Base-by-base conservation (phyloP, 2,329 filamentous ascomycete species). In the Arachnomyces sp. region DNA sequence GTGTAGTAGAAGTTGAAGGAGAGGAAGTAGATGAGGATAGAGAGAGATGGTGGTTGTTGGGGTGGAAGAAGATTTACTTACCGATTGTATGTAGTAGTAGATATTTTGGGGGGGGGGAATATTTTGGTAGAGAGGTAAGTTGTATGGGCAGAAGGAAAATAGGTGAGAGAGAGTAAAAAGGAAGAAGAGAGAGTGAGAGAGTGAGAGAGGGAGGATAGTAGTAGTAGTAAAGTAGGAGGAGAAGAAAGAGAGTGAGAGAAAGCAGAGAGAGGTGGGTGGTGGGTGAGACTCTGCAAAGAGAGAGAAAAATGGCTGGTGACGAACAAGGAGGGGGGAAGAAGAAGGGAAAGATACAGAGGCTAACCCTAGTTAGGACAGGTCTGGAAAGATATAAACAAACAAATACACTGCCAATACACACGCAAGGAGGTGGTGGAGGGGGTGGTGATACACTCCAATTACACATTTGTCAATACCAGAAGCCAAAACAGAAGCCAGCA, bases 71-170 rank as follows among this genome's bases (percentile, higher is more conserved):
- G 31, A 36, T 13, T 13, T 15, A 25, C 20, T 25, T 60, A 63
- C 57, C 52, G 54, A 28, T 57, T 59, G 63, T 54, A 58, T 60
- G 59, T 57, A 58, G n/a, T n/a, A n/a, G n/a, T n/a, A n/a, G n/a
- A n/a, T n/a, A n/a, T n/a, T n/a, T n/a, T n/a, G n/a, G n/a, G 59
- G 58, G 56, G 56, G 45, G 46, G 34, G 43, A 47, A 35, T 46
- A 48, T 44, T 44, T 46, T 42, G 46, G 49, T 46, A 46, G 50
- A 50, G 47, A 49, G 42, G 44, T 43, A 44, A 50, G 47, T 53
- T 59, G 57, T 62, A 60, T 60, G 59, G 57, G 53, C n/a, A n/a
- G 50, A 50, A 42, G 44, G 48, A 40, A 49, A 48, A 44, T 52
- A 49, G 47, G 47, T 51, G 50, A 47, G 52, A 50, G 47, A 49